A percentile compares a stretch with the other conserved stretches of the same genome.
Conservation (phyloP, 768 basidiomycete species). For the Boletus edulis region DNA sequence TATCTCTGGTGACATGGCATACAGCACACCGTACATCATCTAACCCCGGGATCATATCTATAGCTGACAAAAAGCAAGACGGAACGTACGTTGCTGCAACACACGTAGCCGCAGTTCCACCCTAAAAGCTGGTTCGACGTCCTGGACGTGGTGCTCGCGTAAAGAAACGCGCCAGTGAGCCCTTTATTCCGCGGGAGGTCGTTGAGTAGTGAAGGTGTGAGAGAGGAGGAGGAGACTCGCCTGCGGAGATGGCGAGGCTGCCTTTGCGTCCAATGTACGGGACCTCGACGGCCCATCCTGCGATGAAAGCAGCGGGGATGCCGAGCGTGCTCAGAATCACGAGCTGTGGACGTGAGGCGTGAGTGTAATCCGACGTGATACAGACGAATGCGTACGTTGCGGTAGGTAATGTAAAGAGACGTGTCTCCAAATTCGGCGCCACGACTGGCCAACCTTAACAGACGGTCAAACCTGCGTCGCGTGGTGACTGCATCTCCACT, state of each 20-base stretch:
- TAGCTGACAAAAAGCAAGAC: no score
- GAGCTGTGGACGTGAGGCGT: slow-evolving; percentile 41
- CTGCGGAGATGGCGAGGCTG: slow-evolving; percentile 60
- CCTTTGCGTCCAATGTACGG: slow-evolving; percentile 65
- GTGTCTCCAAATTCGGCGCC: slow-evolving; percentile 71
- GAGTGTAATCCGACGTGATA: background rate
- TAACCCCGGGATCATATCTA: slow-evolving; percentile 17
- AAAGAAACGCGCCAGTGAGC: slow-evolving; percentile 74
- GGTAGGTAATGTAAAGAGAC: slow-evolving; percentile 67
- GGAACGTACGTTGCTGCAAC: slow-evolving; percentile 52
- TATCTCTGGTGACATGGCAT: slow-evolving; percentile 66
- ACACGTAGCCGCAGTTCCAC: slow-evolving; percentile 80
- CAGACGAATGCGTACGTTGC: slow-evolving; percentile 46
- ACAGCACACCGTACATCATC: slow-evolving; percentile 77
- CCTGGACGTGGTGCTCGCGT: slow-evolving; percentile 71
- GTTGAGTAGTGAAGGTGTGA: slow-evolving; percentile 39
- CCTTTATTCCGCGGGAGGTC: slow-evolving; percentile 48
- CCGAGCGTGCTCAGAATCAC: slow-evolving; percentile 67
- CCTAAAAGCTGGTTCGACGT: slow-evolving; percentile 66
- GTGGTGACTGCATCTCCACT: slow-evolving; percentile 11
- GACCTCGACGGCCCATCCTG: slow-evolving; percentile 68
- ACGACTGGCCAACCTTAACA: slow-evolving; percentile 52
- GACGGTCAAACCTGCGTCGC: background rate
- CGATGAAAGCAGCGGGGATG: slow-evolving; percentile 68
- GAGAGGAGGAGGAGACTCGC: slow-evolving; percentile 39